Evolutionary conservation across 768 basidiomycete genomes (phyloP).

Genomic region (Rhodotorula kratochvilovae): DNA sequence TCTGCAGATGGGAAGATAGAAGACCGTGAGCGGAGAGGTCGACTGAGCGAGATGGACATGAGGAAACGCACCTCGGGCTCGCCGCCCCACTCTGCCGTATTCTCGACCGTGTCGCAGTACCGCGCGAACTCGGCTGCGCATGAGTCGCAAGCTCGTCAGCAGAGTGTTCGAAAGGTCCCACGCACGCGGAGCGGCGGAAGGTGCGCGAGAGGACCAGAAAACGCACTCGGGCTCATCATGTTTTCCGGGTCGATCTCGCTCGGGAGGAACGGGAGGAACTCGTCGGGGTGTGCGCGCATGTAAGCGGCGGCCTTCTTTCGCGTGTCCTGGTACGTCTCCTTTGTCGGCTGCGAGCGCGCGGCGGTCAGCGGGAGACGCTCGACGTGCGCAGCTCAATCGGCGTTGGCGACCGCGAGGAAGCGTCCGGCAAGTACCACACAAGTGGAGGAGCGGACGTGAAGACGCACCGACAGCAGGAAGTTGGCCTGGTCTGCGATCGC

Average conservation of each 20-base stretch:
- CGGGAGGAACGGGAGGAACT: conserved; percentile 88
- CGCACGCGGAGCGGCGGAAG: no score
- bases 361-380: background rate
- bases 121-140: conserved; percentile 47
- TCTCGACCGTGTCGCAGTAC: conserved; percentile 73
- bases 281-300: conserved; percentile 73
- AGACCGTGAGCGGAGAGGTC: background rate
- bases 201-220: background rate
- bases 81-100: conserved; percentile 92
- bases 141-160: background rate
- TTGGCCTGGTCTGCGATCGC: conserved; percentile 87
- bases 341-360: background rate
- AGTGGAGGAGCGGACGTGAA: no score
- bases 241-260: conserved; percentile 59
- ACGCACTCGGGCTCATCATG: conserved; percentile 57
- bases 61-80: conserved; percentile 66
- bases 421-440: no score
- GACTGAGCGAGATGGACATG: background rate
- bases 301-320: conserved; percentile 72
- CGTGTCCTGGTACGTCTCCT: conserved; percentile 60
- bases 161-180: no score
- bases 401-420: no score
- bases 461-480: conserved; percentile 58
- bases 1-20: conserved; percentile 47
- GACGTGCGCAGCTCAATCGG: no score